phyloP scores from a whole-genome alignment of 2,329 filamentous ascomycete species.

The Fusarium decemcellulare region DNA sequence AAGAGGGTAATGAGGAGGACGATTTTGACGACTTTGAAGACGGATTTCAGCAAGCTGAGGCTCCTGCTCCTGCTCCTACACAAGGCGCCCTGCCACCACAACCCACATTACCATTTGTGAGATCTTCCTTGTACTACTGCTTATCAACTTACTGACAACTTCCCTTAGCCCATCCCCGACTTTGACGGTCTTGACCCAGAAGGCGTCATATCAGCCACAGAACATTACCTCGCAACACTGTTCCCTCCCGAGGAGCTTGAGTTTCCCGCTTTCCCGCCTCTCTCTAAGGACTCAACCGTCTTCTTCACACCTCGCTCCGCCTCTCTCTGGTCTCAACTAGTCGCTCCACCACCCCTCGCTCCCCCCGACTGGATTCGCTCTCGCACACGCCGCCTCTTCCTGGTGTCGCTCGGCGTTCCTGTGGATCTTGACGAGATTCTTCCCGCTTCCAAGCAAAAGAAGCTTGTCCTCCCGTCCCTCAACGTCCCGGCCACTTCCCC shows the following conservation, averaged over 20 bases:
- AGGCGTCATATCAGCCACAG: constrained; percentile 72
- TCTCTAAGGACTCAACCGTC: constrained; percentile 71
- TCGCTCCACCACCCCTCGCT: constrained; percentile 93
- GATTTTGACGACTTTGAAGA: constrained; percentile 82
- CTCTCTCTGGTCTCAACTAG: constrained; percentile 96
- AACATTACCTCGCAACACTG: constrained; percentile 76
- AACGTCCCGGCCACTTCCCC: constrained; percentile 75
- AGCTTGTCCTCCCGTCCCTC: constrained; percentile 91
- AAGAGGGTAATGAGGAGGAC: constrained; percentile 68
- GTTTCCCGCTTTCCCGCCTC: constrained; percentile 63
- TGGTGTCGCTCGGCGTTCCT: constrained; percentile 95
- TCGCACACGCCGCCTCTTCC: constrained; percentile 92
- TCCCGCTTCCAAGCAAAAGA: constrained; percentile 97
- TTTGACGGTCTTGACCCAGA: constrained; percentile 73
- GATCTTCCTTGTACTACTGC: constrained; percentile 30
- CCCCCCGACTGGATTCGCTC: constrained; percentile 98
- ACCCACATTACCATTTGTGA: constrained; percentile 62
- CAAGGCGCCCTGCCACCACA: constrained; percentile 52
- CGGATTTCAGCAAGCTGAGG: constrained; percentile 73
- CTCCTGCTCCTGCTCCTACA: constrained; percentile 46
- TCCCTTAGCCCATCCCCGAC: constrained; percentile 74
- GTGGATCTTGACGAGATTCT: constrained; percentile 98
- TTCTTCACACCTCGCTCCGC: constrained; percentile 90
- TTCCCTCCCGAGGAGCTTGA: constrained; percentile 73
- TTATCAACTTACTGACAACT: constrained; percentile 40